phyloP scores from a whole-genome alignment of 2,329 filamentous ascomycete species.

The Sordariomycetes sp. region DNA sequence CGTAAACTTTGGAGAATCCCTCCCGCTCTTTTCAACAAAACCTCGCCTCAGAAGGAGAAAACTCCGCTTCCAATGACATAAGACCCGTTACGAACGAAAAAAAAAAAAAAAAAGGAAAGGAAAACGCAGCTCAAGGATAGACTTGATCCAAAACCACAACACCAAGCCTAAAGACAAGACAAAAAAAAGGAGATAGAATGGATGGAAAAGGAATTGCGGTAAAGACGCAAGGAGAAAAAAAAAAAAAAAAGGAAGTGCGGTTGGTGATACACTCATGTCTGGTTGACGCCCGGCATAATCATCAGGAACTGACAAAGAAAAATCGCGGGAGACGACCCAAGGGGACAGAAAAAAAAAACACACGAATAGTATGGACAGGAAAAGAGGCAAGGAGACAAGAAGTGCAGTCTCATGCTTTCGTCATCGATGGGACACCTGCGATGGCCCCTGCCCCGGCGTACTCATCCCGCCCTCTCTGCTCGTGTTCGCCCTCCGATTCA shows the following conservation, averaged over 20 bases:
- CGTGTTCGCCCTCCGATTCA: slow-evolving; percentile 21
- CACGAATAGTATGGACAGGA: not conserved
- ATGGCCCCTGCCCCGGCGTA: slow-evolving; percentile 6
- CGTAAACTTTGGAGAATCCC: too few species aligned
- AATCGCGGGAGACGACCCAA: not conserved
- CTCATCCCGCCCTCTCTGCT: slow-evolving; percentile 25
- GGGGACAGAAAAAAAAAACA: not conserved
- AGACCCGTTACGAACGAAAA: too few species aligned
- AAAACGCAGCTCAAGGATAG: not conserved
- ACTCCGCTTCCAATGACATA: too few species aligned
- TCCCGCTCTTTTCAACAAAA: too few species aligned
- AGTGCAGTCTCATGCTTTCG: not conserved
- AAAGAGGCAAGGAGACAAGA: not conserved
- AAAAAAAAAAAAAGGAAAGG: too few species aligned
- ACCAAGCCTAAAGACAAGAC: not conserved
- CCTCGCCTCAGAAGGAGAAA: too few species aligned
- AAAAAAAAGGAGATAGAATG: not conserved
- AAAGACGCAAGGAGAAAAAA: not conserved
- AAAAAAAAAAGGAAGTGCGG: not conserved
- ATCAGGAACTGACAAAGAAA: not conserved
- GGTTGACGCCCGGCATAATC: not conserved
- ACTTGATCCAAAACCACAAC: not conserved
- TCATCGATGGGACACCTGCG: slow-evolving; percentile 6
- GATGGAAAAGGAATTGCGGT: not conserved
- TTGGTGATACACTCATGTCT: not conserved